Percentiles rank a stretch among this genome's conserved stretches.
These are phyloP conservation scores for Cutaneotrichosporon sp. DNA, from an alignment of 1,284 basidiomycete species.

Conservation along the genomic window DNA sequence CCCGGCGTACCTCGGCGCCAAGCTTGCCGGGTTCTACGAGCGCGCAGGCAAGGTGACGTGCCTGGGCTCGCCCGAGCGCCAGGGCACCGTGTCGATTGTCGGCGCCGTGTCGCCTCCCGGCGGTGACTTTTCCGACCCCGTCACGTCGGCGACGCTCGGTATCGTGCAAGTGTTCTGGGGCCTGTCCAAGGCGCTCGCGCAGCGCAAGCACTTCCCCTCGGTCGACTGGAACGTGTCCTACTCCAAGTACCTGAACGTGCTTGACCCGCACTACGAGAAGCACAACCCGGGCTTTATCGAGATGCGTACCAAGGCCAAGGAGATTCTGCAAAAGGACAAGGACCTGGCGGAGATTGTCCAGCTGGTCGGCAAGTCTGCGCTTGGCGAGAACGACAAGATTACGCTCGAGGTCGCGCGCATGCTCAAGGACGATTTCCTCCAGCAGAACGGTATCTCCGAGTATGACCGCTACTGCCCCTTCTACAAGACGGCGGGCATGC, in stretches of 20 bases:
- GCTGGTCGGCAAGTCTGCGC: constrained; percentile 93
- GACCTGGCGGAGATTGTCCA: constrained; percentile 99
- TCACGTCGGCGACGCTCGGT: constrained; percentile 92
- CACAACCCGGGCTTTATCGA: constrained; percentile 90
- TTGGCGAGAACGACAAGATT: constrained; percentile 98
- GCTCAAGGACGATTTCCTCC: constrained; percentile 95
- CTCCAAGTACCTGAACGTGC: constrained; percentile 94
- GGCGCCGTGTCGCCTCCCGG: constrained; percentile 98
- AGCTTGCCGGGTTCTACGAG: constrained; percentile 97
- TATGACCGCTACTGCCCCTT: constrained; percentile 97
- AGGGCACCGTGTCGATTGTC: constrained; percentile 95
- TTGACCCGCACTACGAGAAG: constrained; percentile 89
- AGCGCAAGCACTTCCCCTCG: constrained; percentile 90
- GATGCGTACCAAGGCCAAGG: constrained; percentile 84
- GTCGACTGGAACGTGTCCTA: constrained; percentile 99
- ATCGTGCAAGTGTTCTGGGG: constrained; percentile 92
- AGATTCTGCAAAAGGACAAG: constrained; percentile 97
- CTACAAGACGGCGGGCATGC: constrained; percentile 95
- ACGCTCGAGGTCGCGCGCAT: constrained; percentile 95
- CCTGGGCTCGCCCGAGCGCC: constrained; percentile 79
- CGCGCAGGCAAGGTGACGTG: constrained; percentile 96
- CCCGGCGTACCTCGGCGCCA: constrained; percentile 93
- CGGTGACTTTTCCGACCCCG: constrained; percentile 99
- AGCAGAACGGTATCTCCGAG: constrained; percentile 98
- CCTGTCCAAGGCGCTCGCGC: constrained; percentile 61